Percentiles rank a stretch among this genome's conserved stretches.
phyloP scores from a whole-genome alignment of 805 yeast species.

The Peterozyma toletana region DNA sequence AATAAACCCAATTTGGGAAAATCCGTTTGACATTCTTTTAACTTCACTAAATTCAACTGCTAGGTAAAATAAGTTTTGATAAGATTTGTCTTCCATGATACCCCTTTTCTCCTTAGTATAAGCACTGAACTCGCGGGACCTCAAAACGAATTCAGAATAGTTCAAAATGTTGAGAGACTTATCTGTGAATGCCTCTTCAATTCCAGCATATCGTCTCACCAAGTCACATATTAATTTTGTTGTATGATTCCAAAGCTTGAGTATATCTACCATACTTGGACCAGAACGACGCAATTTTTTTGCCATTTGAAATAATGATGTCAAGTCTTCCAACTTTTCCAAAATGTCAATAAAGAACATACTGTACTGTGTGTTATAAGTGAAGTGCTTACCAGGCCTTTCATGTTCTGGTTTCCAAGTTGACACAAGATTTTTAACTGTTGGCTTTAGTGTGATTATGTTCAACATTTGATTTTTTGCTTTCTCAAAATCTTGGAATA shows the following conservation, averaged over 20 bases:
- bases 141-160: constrained; percentile 33
- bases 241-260: constrained; percentile 59
- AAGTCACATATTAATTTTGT: constrained; percentile 46
- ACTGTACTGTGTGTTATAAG: constrained; percentile 65
- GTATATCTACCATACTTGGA: constrained; percentile 63
- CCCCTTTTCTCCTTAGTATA: constrained; percentile 21
- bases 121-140: constrained; percentile 24
- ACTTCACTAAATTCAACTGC: constrained; percentile 50
- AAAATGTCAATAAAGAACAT: constrained; percentile 54
- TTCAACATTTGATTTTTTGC: constrained; percentile 62
- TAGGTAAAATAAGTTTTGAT: constrained; percentile 27
- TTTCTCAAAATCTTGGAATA: constrained; percentile 38
- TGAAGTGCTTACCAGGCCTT: constrained; percentile 88
- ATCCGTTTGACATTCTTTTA: constrained; percentile 70
- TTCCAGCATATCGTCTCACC: constrained; percentile 33
- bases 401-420: constrained; percentile 95
- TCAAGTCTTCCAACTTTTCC: constrained; percentile 45
- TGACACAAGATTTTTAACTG: constrained; percentile 64
- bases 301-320: constrained; percentile 49
- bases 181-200: constrained; percentile 46
- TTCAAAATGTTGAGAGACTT: constrained; percentile 35
- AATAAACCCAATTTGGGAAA: constrained; percentile 67
- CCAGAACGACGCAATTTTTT: constrained; percentile 75
- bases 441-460: constrained; percentile 58
- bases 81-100: constrained; percentile 25